Evolutionary conservation across 1,139 yeast species (phyloP).

Genomic region (Keqinozyma sinolaborantium): DNA sequence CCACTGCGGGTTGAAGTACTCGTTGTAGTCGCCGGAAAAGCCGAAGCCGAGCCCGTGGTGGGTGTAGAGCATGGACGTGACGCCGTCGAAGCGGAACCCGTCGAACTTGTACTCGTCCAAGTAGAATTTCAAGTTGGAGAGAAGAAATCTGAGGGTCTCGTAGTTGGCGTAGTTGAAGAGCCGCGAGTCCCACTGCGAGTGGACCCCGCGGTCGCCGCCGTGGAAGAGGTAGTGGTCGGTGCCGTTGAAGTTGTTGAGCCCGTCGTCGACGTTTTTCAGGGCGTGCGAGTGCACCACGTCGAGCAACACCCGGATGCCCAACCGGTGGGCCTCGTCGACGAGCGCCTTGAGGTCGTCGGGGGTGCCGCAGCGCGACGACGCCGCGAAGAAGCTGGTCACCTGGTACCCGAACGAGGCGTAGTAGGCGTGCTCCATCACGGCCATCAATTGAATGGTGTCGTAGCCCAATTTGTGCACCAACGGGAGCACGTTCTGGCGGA

Average conservation of each 20-base stretch:
- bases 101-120: conserved; percentile 84
- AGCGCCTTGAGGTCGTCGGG: conserved; percentile 93
- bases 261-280: conserved; percentile 90
- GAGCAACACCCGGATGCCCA: conserved; percentile 81
- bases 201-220: conserved; percentile 78
- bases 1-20: conserved; percentile 75
- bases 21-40: conserved; percentile 90
- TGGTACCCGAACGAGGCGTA: conserved; percentile 98
- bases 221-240: conserved; percentile 95
- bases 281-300: conserved; percentile 97
- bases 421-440: conserved; percentile 97
- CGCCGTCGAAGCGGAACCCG: conserved; percentile 97
- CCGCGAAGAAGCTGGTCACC: conserved; percentile 87
- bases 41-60: conserved; percentile 93
- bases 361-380: conserved; percentile 85
- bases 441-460: conserved; percentile 94
- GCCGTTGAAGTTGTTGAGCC: conserved; percentile 90
- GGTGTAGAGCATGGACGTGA: conserved; percentile 84
- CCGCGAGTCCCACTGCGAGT: conserved; percentile 93
- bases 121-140: conserved; percentile 84
- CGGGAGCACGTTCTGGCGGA: conserved; percentile 79
- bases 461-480: conserved; percentile 80
- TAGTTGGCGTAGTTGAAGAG: conserved; percentile 87
- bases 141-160: conserved; percentile 82
- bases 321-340: conserved; percentile 85